Base-by-base conservation (phyloP, 768 basidiomycete genomes). In the Leucocoprinus leucothites region DNA sequence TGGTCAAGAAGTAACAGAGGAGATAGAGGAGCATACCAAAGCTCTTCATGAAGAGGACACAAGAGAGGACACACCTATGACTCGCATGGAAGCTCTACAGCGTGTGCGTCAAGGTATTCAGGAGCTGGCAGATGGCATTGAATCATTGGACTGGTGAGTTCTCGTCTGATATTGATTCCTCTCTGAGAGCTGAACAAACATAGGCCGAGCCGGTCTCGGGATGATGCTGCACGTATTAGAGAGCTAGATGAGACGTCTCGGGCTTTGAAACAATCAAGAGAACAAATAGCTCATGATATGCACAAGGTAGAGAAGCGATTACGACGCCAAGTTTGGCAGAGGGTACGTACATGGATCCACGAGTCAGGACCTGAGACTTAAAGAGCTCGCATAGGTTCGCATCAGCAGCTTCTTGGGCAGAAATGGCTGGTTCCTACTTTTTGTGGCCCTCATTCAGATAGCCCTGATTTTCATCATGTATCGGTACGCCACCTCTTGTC, bases 21-120 rank as follows among this genome's bases (percentile, higher is more conserved):
- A 52, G 34, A 11, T 8, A 14, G 64, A 57, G 58, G 64, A 49
- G 45, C 8, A 54, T 40, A 56, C 45, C 36, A 57, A 65, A 24
- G 54, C 61, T 13, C 56, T 63, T 52, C 9, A 38, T 13, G 38
- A 38, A 3, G 68, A 68, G 13, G 64, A 64, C 19, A 61, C 59
- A 5, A 42, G 34, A 22, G 45, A 48, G 28, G 42, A 43, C 1
- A 53, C 57, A 24, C 45, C 58, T 9, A 63, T 75, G 56, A 67
- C 69, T 19, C 82, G 74, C 49, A 70, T 70, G 19, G 81, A 87
- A 57, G 78, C 84, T 38, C 63, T 91, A 42, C 67, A 70, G 34
- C 82, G 75, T 49, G 79, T 91, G 63, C 78, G 80, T 53, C 73
- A 75, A 62, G 81, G 84, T 5, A 74, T 91, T 9, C 73, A 73